Conservation (phyloP, 768 basidiomycete genomes). For the Glaciozyma martinii region DNA sequence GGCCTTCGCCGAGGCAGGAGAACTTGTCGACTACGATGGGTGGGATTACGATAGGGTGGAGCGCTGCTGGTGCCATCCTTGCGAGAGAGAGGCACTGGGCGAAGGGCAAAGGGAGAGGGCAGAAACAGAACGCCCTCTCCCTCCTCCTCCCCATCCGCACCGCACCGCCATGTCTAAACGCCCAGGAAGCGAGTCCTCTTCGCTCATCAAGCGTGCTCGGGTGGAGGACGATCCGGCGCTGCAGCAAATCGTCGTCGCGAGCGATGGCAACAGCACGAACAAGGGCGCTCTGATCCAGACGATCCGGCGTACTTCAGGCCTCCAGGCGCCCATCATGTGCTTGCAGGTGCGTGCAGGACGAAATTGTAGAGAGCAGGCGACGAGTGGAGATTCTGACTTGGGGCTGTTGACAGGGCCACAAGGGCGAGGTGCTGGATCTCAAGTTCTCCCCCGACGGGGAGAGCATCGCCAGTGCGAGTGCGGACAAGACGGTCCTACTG, state of each 20-base stretch:
- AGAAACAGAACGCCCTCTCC: too few relatives aligned
- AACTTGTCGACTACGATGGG: too few relatives aligned
- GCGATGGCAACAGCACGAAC: conserved; percentile 36
- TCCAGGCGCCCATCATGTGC: conserved; percentile 89
- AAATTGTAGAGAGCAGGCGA: conserved; percentile 38
- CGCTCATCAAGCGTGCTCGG: conserved; percentile 32
- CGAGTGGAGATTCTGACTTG: background rate
- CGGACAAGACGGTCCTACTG: conserved; percentile 77
- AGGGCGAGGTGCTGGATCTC: conserved; percentile 83
- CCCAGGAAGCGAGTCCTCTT: conserved; percentile 2
- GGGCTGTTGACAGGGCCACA: conserved; percentile 3
- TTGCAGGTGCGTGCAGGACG: conserved; percentile 60
- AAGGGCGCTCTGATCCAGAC: conserved; percentile 43
- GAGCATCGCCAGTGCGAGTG: conserved; percentile 83
- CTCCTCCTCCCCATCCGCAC: too few relatives aligned
- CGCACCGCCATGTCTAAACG: conserved; percentile 10
- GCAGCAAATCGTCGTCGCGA: conserved; percentile 41
- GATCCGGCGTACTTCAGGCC: conserved; percentile 81
- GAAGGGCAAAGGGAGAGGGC: too few relatives aligned
- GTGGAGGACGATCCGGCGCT: conserved; percentile 32
- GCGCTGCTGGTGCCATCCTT: too few relatives aligned
- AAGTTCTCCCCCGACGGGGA: conserved; percentile 90
- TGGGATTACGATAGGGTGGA: too few relatives aligned
- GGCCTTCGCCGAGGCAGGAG: too few relatives aligned
- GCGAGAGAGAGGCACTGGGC: too few relatives aligned